Base-by-base conservation (phyloP, 2,329 filamentous ascomycete genomes). In the Calycina herbarum region DNA sequence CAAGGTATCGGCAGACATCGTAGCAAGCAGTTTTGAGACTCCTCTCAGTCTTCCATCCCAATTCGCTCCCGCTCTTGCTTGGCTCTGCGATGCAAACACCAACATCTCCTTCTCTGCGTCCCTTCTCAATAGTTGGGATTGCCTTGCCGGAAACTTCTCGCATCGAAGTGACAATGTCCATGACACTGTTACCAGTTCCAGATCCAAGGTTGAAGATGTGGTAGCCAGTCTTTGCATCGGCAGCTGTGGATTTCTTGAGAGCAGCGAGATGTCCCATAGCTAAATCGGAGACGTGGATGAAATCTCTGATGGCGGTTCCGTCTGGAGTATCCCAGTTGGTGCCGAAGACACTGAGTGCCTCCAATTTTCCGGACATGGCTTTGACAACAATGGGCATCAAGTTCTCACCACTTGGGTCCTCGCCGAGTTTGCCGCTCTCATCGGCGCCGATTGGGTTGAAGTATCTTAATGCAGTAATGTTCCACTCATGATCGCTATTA, bases 361-460 rank as follows among this genome's bases (percentile, higher is more conserved):
- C 70, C 56, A 81, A 81, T 56, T 80, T 75, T 1, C 86, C 86
- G 0, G 82, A 84, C 72, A 89, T 79, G 2, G 87, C 85, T 63
- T 85, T 85, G 56, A 85, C 82, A 48, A 89, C 83, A 6, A 89
- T 83, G 0, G 87, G 87, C 66, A 89, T 84, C 40, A 89, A 79
- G 72, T 89, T 89, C 51, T 84, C 81, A 62, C 84, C 83, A 62
- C 83, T 80, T 17, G 87, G 86, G 72, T 88, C 84, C 76, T 89
- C 87, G 24, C 86, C 85, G 6, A 89, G 78, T 3, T 87, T 77
- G 15, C 86, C 87, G 4, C 85, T 88, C 27, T 84, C 78, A 71
- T 89, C 85, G 75, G 86, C 89, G 7, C 87, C 87, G 62, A 89
- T 83, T 0, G 87, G 87, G 68, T 89, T 89, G 78, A 89, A 89